These are phyloP conservation scores for Micractinium sp. DNA, from an alignment of 139 green algal genomes.

Conservation along the genomic window DNA sequence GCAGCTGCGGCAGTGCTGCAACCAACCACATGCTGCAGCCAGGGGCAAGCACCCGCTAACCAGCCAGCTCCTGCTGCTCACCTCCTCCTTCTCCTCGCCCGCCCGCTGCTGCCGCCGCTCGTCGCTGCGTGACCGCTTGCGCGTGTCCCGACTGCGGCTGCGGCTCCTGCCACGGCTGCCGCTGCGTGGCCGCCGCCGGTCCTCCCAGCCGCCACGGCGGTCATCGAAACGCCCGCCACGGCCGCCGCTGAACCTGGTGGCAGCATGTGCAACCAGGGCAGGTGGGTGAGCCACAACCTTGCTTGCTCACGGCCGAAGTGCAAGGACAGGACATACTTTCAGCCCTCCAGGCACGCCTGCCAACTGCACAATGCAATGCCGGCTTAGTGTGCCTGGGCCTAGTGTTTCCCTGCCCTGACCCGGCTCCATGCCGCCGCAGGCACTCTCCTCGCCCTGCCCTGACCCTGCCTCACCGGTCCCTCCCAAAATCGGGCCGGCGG, in stretches of 20 bases:
- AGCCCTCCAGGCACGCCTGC: too few relatives aligned
- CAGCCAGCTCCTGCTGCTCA: not conserved
- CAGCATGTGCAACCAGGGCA: not conserved
- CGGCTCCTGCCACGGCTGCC: conserved; percentile 1
- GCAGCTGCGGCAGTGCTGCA: not conserved
- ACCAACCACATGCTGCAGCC: not conserved
- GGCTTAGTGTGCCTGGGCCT: too few relatives aligned
- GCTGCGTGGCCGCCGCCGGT: conserved; percentile 20
- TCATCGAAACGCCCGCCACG: not conserved
- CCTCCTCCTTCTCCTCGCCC: conserved; percentile 24
- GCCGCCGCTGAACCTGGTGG: not conserved
- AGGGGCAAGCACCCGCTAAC: not conserved
- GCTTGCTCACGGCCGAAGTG: too few relatives aligned
- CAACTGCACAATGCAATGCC: too few relatives aligned
- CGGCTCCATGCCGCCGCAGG: too few relatives aligned
- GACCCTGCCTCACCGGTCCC: too few relatives aligned
- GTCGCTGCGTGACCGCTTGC: conserved; percentile 27
- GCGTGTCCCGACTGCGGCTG: not conserved
- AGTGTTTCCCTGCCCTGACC: too few relatives aligned
- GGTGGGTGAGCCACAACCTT: not conserved
- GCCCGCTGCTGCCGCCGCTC: conserved; percentile 24
- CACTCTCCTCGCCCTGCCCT: too few relatives aligned
- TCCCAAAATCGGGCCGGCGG: too few relatives aligned
- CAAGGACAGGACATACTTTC: too few relatives aligned
- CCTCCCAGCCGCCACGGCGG: not conserved